Evolutionary conservation across 106 monocot genomes (phyloP).

Genomic region (Triglochin maritima): DNA sequence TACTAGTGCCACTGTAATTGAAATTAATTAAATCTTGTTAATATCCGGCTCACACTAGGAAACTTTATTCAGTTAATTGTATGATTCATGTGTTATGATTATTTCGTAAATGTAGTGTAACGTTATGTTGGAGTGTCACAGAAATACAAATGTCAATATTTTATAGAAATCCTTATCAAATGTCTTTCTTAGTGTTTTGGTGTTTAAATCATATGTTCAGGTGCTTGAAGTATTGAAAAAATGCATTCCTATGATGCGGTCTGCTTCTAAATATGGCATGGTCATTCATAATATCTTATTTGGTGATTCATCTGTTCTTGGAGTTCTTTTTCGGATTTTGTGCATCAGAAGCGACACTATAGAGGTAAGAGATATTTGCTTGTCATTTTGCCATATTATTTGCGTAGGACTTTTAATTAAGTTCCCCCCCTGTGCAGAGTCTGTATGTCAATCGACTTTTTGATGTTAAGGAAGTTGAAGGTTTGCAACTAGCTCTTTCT

Average conservation of each 20-base stretch:
- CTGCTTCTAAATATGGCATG: conserved; percentile 22
- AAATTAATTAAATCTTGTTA: too few species aligned
- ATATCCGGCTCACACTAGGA: too few species aligned
- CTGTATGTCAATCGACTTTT: conserved; percentile 20
- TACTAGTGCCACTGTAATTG: too few species aligned
- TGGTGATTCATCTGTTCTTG: conserved; percentile 61
- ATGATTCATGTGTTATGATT: too few species aligned
- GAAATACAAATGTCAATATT: too few species aligned
- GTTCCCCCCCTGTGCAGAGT: conserved; percentile 24
- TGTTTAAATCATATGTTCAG: conserved; percentile 21
- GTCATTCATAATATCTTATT: conserved; percentile 48
- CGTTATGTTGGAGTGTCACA: too few species aligned
- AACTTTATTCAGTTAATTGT: too few species aligned
- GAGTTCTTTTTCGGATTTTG: conserved; percentile 43
- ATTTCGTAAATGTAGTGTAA: too few species aligned
- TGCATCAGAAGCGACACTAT: conserved; percentile 35
- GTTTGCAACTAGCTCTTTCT: conserved; percentile 39
- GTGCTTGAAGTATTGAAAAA: conserved; percentile 59
- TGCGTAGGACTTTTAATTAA: background rate
- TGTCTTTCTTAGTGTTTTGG: background rate
- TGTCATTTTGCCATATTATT: too few species aligned
- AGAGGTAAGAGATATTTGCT: conserved; percentile 33
- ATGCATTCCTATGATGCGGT: conserved; percentile 28
- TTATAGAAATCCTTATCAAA: too few species aligned
- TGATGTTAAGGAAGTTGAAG: conserved; percentile 57